Evolutionary conservation across 768 basidiomycete genomes (phyloP).

Genomic region (Boletus eberwhitei): DNA sequence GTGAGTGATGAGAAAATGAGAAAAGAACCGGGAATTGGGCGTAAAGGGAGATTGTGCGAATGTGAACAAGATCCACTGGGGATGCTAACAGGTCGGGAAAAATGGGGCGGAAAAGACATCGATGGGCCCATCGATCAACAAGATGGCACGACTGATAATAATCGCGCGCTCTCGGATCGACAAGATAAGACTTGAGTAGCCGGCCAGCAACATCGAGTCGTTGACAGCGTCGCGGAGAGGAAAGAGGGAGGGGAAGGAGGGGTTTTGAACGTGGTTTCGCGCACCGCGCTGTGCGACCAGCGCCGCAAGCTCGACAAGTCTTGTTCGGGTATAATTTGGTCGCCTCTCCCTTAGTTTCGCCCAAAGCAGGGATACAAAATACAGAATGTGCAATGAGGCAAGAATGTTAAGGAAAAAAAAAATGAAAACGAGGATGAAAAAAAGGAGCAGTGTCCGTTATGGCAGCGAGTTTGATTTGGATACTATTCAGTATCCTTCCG

Average conservation of each 20-base stretch:
- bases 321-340: conserved; percentile 14
- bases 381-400: conserved; percentile 31
- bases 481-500: conserved; percentile 30
- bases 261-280: conserved; percentile 24
- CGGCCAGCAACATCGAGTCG: conserved; percentile 39
- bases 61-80: conserved; percentile 27
- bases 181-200: conserved; percentile 25
- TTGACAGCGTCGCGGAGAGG: conserved; percentile 28
- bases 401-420: conserved; percentile 24
- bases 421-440: conserved; percentile 34
- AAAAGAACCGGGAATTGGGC: conserved; percentile 14
- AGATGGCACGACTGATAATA: conserved; percentile 34
- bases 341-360: conserved; percentile 26
- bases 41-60: conserved; percentile 28
- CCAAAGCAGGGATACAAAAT: conserved; percentile 31
- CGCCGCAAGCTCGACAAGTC: conserved; percentile 27
- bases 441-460: conserved; percentile 30
- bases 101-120: conserved; percentile 29
- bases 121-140: conserved; percentile 44
- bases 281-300: conserved; percentile 36
- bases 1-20: conserved; percentile 21
- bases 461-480: conserved; percentile 17
- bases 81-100: conserved; percentile 16
- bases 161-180: conserved; percentile 35
- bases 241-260: conserved; percentile 2